phyloP scores from a whole-genome alignment of 805 yeast species.

The Metschnikowia kunwiensis region DNA sequence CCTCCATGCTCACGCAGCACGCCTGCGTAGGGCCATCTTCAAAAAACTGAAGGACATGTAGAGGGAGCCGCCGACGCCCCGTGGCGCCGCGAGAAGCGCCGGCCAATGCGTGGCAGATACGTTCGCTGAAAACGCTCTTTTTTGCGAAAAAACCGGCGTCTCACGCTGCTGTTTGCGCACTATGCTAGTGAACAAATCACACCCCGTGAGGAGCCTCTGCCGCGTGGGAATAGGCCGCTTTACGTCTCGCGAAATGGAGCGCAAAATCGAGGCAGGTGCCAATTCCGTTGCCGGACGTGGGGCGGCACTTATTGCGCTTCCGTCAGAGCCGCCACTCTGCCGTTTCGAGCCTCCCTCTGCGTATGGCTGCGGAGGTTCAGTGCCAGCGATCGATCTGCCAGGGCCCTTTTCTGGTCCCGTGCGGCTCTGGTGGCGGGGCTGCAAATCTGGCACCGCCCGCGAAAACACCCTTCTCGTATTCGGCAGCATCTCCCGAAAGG shows the following conservation, averaged over 20 bases:
- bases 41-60: too few species aligned
- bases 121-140: too few species aligned
- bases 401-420: not conserved
- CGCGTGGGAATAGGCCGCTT: constrained; percentile 9
- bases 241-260: constrained; percentile 3
- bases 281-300: not conserved
- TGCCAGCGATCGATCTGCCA: not conserved
- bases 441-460: constrained; percentile 7
- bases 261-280: constrained; percentile 1
- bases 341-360: not conserved
- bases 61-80: too few species aligned
- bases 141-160: too few species aligned
- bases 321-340: not conserved
- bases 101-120: too few species aligned
- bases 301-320: not conserved
- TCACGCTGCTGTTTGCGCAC: too few species aligned
- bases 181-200: too few species aligned
- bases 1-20: too few species aligned
- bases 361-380: too few species aligned
- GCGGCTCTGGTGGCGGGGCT: not conserved
- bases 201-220: constrained; percentile 3
- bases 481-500: constrained; percentile 5
- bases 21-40: too few species aligned
- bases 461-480: constrained; percentile 5
- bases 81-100: too few species aligned